Evolutionary conservation across 352 stramenopile genomes (phyloP), one percentile per base, ranked within the genome.

Genomic region (Globisporangium nagaii): DNA sequence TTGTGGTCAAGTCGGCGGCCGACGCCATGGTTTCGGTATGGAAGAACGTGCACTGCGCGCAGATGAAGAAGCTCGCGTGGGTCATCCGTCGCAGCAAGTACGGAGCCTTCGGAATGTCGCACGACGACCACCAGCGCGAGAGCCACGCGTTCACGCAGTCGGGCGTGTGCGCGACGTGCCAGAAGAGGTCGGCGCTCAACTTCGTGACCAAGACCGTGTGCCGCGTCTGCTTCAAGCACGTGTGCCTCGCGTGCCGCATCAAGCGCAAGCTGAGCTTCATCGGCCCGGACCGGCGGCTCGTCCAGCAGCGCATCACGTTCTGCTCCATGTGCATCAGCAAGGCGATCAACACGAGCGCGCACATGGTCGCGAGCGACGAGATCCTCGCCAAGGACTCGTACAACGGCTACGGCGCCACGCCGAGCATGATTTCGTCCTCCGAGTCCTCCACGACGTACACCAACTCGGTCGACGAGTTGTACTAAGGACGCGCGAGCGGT

Each of bases 11-110:
- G 42, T 79, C 74, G 13, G 65, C 58, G 1, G 58, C 71, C 1
- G 57, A 69, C 4, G 68, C 68, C 25, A 69, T 88, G 46, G 56
- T 75, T n/a, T 76, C 73, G 0, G 69, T 66, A 7, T 68, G 65
- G 24, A 71, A 77, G 52, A 60, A 72, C 44, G 53, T 85, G 9
- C 40, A 63, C 19, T 85, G 73, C 48, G 71, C 75, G 22, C 73
- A 78, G 43, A 68, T 75, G 58, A 75, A 74, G 58, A 84, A 84
- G 57, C 52, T 84, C 20, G 51, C 58, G n/a, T 79, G 69, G 19
- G 66, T 68, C 42, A 75, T 73, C 17, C 58, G 57, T 4, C 66
- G 70, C 9, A 42, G 53, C 12, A 63, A 70, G n/a, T 66, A n/a
- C n/a, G n/a, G n/a, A n/a, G n/a, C n/a, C n/a, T n/a, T n/a, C n/a